A percentile compares a stretch with the other conserved stretches of the same genome.
These are phyloP conservation scores for Yarrowia phangngaensis DNA, from an alignment of 805 yeast genomes.

Conservation along the genomic window DNA sequence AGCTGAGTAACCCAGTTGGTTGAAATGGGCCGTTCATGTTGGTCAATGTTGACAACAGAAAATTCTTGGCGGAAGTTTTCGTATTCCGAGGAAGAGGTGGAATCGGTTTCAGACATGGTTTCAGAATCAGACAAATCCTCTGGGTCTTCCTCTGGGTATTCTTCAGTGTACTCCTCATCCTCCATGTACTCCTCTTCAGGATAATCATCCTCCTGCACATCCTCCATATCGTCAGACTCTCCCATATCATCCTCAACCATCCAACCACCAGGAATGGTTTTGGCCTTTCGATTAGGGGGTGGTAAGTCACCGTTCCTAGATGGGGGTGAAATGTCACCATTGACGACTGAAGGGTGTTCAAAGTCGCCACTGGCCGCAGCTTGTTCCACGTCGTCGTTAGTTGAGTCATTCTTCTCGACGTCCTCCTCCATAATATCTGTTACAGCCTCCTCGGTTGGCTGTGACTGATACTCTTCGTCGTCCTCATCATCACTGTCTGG, in stretches of 20 bases:
- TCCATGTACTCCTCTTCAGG: background rate
- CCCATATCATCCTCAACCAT: background rate
- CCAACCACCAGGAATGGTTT: slow-evolving; percentile 12
- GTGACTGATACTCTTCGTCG: slow-evolving; percentile 39
- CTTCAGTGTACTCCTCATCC: background rate
- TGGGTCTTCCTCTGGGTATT: background rate
- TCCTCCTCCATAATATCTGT: no score
- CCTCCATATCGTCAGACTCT: slow-evolving; percentile 2
- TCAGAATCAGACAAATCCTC: background rate
- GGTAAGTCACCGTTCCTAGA: background rate
- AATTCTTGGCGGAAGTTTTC: slow-evolving; percentile 14
- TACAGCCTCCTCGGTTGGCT: no score
- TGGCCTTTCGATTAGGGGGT: background rate
- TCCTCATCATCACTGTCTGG: slow-evolving; percentile 45
- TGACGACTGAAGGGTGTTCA: no score
- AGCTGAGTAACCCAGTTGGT: slow-evolving; percentile 20
- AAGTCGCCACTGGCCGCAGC: no score
- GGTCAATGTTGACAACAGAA: slow-evolving; percentile 19
- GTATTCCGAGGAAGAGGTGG: no score
- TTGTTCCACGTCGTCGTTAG: background rate
- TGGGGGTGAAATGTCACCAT: no score
- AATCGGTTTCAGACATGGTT: no score
- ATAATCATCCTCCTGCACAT: background rate
- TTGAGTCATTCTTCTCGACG: background rate
- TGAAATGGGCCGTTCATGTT: slow-evolving; percentile 6